Conservation (phyloP, 495 filamentous ascomycete genomes). For the Lineolata rhizophorae region DNA sequence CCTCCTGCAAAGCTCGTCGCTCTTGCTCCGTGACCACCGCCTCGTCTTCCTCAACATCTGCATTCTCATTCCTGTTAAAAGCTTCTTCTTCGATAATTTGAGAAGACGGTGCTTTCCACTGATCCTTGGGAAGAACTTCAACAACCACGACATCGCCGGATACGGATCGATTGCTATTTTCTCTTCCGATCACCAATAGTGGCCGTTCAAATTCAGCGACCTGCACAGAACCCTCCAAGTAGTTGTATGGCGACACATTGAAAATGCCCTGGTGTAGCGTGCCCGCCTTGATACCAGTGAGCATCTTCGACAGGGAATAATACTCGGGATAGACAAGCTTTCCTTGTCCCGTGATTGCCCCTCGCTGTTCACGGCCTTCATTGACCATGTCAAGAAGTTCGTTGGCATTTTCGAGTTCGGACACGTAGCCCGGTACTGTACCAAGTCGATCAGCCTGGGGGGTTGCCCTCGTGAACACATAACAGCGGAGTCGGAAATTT, state of each 20-base stretch:
- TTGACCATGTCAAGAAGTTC: slow-evolving; percentile 88
- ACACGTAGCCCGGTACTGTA: slow-evolving; percentile 68
- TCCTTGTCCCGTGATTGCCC: slow-evolving; percentile 36
- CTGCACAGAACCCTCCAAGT: slow-evolving; percentile 76
- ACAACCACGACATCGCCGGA: slow-evolving; percentile 83
- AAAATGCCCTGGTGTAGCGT: slow-evolving; percentile 83
- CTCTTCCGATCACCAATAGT: slow-evolving; percentile 72
- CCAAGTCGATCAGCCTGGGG: too few relatives aligned
- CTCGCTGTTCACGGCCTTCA: slow-evolving; percentile 42
- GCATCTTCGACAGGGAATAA: slow-evolving; percentile 76
- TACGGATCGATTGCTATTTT: slow-evolving; percentile 88
- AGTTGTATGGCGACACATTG: slow-evolving; percentile 94
- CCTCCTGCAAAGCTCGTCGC: slow-evolving; percentile 64
- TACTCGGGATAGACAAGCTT: slow-evolving; percentile 60
- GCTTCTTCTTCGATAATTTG: slow-evolving; percentile 92
- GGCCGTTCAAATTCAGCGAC: slow-evolving; percentile 77
- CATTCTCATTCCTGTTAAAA: slow-evolving; percentile 80
- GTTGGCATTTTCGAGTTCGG: slow-evolving; percentile 61
- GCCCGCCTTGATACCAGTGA: slow-evolving; percentile 71
- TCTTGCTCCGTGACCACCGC: slow-evolving; percentile 69
- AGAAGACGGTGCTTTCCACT: slow-evolving; percentile 89
- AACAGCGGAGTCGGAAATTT: too few relatives aligned
- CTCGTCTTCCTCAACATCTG: slow-evolving; percentile 55
- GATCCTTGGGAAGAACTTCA: slow-evolving; percentile 74
- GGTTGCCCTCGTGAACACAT: too few relatives aligned